Evolutionary conservation across 352 stramenopile genomes (phyloP).

Genomic region (Plasmopara halstedii): DNA sequence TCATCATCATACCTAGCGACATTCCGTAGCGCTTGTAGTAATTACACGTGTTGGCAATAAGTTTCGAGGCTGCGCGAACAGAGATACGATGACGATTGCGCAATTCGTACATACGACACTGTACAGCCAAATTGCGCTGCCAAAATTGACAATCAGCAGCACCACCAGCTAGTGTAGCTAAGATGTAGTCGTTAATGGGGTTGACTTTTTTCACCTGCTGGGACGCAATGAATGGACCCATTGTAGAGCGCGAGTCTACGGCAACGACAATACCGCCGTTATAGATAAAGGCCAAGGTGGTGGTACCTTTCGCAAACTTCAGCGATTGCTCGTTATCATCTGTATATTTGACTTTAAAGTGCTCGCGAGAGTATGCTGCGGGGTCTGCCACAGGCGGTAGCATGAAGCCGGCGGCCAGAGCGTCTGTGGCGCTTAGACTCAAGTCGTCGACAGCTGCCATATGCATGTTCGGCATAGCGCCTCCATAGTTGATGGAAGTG

Average conservation of each 20-base stretch:
- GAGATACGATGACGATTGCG: constrained; percentile 99
- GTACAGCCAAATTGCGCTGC: constrained; percentile 97
- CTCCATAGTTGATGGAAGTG: constrained; percentile 57
- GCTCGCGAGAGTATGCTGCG: constrained; percentile 91
- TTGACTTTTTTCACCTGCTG: constrained; percentile 99
- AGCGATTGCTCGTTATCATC: constrained; percentile 93
- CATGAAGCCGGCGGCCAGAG: constrained; percentile 54
- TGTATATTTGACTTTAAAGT: constrained; percentile 97
- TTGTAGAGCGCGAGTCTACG: constrained; percentile 98
- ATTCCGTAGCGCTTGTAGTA: constrained; percentile 91
- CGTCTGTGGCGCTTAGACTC: constrained; percentile 15
- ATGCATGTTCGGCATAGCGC: constrained; percentile 72
- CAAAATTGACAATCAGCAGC: constrained; percentile 99
- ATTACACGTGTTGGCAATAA: constrained; percentile 99
- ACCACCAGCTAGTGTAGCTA: constrained; percentile 98
- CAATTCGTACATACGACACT: constrained; percentile 97
- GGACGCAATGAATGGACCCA: constrained; percentile 98
- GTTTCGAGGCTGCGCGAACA: constrained; percentile 96
- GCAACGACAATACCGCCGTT: constrained; percentile 96
- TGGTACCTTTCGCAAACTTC: constrained; percentile 99
- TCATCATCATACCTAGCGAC: constrained; percentile 99
- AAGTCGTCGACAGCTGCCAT: constrained; percentile 29
- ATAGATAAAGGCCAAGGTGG: constrained; percentile 99
- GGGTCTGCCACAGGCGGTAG: constrained; percentile 81
- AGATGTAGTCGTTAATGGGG: constrained; percentile 99